These are phyloP conservation scores for Aspergillus brasiliensis DNA, from an alignment of 2,329 filamentous ascomycete species.

Conservation along the genomic window DNA sequence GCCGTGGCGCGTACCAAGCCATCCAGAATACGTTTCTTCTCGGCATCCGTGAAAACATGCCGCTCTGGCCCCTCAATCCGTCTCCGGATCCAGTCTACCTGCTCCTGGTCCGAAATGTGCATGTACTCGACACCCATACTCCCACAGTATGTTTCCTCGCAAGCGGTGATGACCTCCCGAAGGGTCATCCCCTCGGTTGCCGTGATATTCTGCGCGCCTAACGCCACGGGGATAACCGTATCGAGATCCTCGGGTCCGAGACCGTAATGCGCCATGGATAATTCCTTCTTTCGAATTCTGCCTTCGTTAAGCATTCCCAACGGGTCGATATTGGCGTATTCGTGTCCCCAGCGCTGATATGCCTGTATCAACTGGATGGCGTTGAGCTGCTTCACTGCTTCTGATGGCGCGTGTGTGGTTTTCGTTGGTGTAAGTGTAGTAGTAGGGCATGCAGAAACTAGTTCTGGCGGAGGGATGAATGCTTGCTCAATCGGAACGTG, in stretches of 20 bases:
- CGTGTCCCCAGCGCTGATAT: no score
- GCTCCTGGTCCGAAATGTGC: conserved; percentile 94
- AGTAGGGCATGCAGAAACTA: conserved; percentile 79
- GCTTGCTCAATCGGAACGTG: conserved; percentile 97
- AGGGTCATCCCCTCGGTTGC: conserved; percentile 81
- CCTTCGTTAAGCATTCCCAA: no score
- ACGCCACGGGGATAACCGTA: conserved; percentile 72
- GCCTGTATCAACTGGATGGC: no score
- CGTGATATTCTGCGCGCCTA: conserved; percentile 58
- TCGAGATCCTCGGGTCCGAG: conserved; percentile 87
- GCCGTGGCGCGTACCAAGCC: conserved; percentile 96
- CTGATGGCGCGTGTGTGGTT: no score
- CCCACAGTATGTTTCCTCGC: conserved; percentile 94
- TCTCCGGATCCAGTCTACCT: conserved; percentile 97
- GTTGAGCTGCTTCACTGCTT: no score
- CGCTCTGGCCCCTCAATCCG: conserved; percentile 90
- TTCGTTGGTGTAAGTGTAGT: no score
- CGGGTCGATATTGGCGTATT: no score
- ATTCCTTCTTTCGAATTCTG: no score
- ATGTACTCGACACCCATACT: conserved; percentile 98
- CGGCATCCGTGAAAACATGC: conserved; percentile 96
- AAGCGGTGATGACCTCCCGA: conserved; percentile 87
- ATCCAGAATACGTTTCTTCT: conserved; percentile 97
- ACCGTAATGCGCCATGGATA: conserved; percentile 43
- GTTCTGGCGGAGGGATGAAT: conserved; percentile 91